phyloP scores from a whole-genome alignment of 495 filamentous ascomycete species.

The Penicillium coffeae region DNA sequence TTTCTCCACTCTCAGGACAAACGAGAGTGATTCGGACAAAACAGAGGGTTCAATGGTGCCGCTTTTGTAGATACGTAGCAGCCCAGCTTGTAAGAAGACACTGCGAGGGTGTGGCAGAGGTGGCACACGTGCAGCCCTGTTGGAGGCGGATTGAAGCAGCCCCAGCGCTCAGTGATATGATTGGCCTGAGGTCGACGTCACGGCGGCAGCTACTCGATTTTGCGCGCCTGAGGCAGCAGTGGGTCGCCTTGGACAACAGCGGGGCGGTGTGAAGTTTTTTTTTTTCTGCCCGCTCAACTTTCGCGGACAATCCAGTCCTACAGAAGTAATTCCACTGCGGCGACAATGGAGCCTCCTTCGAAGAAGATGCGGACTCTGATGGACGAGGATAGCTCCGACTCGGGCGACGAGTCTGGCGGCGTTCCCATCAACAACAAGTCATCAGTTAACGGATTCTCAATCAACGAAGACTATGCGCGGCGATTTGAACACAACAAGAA shows the following conservation, averaged over 20 bases:
- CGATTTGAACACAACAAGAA: slow-evolving; percentile 96
- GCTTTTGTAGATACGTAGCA: not conserved
- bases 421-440: slow-evolving; percentile 33
- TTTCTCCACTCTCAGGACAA: slow-evolving; percentile 21
- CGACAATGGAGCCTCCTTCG: slow-evolving; percentile 42
- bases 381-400: slow-evolving; percentile 52
- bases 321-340: not conserved
- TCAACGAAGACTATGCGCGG: slow-evolving; percentile 87
- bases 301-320: not conserved
- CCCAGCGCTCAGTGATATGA: not conserved
- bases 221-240: too few relatives aligned
- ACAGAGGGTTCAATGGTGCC: not conserved
- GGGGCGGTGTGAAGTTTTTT: slow-evolving; percentile 31
- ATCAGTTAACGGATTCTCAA: slow-evolving; percentile 54
- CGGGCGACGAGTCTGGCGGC: slow-evolving; percentile 49
- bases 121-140: not conserved
- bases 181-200: not conserved
- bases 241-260: not conserved
- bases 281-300: slow-evolving; percentile 23
- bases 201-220: not conserved
- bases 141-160: not conserved
- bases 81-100: not conserved
- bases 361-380: slow-evolving; percentile 46
- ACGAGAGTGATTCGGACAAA: not conserved
- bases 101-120: not conserved